phyloP scores from a whole-genome alignment of 352 stramenopile species.

The Globisporangium mamillatum region DNA sequence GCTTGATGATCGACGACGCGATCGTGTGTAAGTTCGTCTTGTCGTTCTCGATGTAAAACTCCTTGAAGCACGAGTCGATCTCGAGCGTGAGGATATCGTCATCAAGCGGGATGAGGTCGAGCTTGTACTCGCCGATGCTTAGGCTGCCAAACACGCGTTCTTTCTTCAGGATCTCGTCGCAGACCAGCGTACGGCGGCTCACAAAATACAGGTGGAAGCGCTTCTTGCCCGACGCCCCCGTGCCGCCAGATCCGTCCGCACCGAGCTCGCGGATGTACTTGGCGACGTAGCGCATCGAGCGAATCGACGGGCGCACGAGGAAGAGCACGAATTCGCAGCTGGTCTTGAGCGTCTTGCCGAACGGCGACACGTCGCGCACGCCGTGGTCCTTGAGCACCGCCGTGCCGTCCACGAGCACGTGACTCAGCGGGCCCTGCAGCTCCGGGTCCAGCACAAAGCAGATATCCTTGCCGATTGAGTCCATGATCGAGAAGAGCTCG shows the following conservation, averaged over 20 bases:
- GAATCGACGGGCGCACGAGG: slow-evolving; percentile 77
- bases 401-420: slow-evolving; percentile 86
- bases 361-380: slow-evolving; percentile 83
- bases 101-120: slow-evolving; percentile 96
- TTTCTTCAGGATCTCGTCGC: slow-evolving; percentile 91
- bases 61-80: slow-evolving; percentile 81
- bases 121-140: slow-evolving; percentile 87
- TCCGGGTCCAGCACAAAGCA: slow-evolving; percentile 85
- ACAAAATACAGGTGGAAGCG: slow-evolving; percentile 89
- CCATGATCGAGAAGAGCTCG: slow-evolving; percentile 83
- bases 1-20: slow-evolving; percentile 88
- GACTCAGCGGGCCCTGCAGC: slow-evolving; percentile 77
- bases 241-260: slow-evolving; percentile 22
- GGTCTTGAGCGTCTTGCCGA: slow-evolving; percentile 77
- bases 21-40: slow-evolving; percentile 88
- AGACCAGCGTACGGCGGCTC: slow-evolving; percentile 87
- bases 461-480: slow-evolving; percentile 84
- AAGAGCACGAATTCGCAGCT: slow-evolving; percentile 89
- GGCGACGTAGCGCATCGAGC: slow-evolving; percentile 76
- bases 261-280: slow-evolving; percentile 74
- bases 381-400: slow-evolving; percentile 83
- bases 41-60: slow-evolving; percentile 88
- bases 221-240: slow-evolving; percentile 42
- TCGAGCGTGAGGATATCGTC: slow-evolving; percentile 94
- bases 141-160: slow-evolving; percentile 84